Percentiles rank a stretch among this genome's conserved stretches.
These are phyloP conservation scores for Neonectria faginata DNA, from an alignment of 2,329 filamentous ascomycete species.

Conservation along the genomic window DNA sequence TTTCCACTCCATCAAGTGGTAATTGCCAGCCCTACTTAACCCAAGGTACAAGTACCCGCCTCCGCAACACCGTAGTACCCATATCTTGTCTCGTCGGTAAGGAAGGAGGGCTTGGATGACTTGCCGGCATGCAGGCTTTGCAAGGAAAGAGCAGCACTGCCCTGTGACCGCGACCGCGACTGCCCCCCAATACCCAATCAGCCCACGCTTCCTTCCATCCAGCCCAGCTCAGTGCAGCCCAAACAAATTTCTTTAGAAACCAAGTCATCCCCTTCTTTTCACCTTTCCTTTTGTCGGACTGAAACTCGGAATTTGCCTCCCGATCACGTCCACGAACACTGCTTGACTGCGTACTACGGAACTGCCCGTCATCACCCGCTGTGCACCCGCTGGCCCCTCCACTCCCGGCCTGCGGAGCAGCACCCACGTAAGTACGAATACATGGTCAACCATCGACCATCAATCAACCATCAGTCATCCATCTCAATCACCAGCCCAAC, in stretches of 20 bases:
- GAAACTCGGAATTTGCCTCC: neutral
- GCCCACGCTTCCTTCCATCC: conserved; percentile 31
- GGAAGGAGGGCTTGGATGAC: neutral
- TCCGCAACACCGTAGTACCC: too few species aligned
- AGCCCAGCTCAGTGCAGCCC: neutral
- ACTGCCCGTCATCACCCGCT: neutral
- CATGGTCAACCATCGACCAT: conserved; percentile 1
- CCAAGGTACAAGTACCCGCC: neutral
- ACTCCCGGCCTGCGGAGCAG: neutral
- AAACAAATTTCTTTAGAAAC: conserved; percentile 4
- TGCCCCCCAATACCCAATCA: conserved; percentile 22
- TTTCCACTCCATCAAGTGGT: neutral
- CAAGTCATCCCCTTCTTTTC: neutral
- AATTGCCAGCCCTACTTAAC: neutral
- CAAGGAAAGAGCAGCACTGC: conserved; percentile 33
- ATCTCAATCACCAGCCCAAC: neutral
- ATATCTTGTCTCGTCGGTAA: neutral
- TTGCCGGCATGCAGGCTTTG: conserved; percentile 1
- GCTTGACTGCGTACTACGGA: neutral
- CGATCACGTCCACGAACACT: neutral
- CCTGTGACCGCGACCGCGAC: conserved; percentile 24
- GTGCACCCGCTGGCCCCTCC: conserved; percentile 3
- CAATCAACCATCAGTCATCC: neutral
- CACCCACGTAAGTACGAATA: neutral
- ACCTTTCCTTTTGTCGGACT: neutral